Conservation (phyloP, 2,329 filamentous ascomycete genomes). For the Lasiodiplodia hormozganensis region DNA sequence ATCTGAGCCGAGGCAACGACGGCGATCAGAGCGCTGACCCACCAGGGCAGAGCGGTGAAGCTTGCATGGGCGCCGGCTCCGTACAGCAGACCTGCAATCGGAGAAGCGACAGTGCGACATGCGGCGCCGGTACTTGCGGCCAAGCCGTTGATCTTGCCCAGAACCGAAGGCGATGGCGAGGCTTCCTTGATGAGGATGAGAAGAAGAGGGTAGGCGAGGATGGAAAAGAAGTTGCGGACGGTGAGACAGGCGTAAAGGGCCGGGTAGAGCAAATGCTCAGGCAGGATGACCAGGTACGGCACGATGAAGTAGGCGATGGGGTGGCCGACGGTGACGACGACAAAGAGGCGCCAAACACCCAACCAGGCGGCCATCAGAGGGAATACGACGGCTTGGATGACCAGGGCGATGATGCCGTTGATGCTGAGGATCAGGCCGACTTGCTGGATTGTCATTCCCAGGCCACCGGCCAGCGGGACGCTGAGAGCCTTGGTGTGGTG, state of each 20-base stretch:
- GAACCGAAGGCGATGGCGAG: constrained; percentile 65
- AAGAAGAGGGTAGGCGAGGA: constrained; percentile 71
- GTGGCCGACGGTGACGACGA: constrained; percentile 70
- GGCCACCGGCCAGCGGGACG: constrained; percentile 60
- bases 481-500: constrained; percentile 41
- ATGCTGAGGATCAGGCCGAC: constrained; percentile 73
- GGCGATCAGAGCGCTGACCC: constrained; percentile 64
- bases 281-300: constrained; percentile 69
- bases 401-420: constrained; percentile 74
- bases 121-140: constrained; percentile 75
- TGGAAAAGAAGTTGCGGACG: constrained; percentile 71
- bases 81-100: constrained; percentile 72
- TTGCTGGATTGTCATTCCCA: constrained; percentile 70
- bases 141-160: constrained; percentile 75
- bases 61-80: constrained; percentile 63
- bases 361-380: constrained; percentile 68
- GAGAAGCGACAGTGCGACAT: constrained; percentile 73
- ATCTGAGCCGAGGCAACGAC: constrained; percentile 63
- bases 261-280: constrained; percentile 59
- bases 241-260: constrained; percentile 71
- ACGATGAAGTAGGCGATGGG: constrained; percentile 73
- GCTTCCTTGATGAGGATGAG: constrained; percentile 78
- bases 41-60: constrained; percentile 69
- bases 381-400: constrained; percentile 76
- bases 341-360: constrained; percentile 72